Base-by-base conservation (phyloP, 192 early-diverging fungal species). In the Podila verticillata region DNA sequence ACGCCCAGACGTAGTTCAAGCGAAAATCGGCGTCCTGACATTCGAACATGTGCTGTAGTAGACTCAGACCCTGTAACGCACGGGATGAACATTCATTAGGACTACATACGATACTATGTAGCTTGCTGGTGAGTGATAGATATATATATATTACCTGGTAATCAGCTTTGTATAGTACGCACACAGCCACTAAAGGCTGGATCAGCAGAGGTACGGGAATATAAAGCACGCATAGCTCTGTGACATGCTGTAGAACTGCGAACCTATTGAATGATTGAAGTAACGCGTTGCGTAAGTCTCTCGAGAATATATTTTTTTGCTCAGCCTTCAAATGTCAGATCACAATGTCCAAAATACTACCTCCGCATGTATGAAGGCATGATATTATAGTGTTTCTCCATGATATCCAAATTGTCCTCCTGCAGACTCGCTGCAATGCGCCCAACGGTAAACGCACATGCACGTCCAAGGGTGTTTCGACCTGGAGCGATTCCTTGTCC, bases 321-420 rank as follows among this genome's bases (percentile, higher is more conserved):
- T 10, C 17, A 68, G 17, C 17, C 12, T 19, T 4, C 10, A 24
- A 20, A 19, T 51, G 2, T 49, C 49, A 3, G 4, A 4, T 26
- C 22, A 26, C 24, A 1, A 29, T n/a, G 32, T 36, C 47, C 19
- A 8, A 6, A 19, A 17, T 10, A 26, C 28, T 60, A 80, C 77
- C 77, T 67, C 12, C 70, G 48, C 77, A 80, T 72, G 29, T 72
- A 49, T 2, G 61, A 59, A 0, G 77, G 77, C 62, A 80, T 68
- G 8, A 72, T 44, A 6, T 47, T 47, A 34, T 80, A 80, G 56
- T 80, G 64, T 24, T 54, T 67, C 22, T 80, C 70, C 56, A 68
- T 60, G 2, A 44, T 28, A 2, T 13, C 13, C 1, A 47, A 44
- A 6, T 72, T 56, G 2, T 64, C 49, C 9, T 64, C 77, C 7